phyloP scores from a whole-genome alignment of 192 early-diverging fungal genomes.

The Podila verticillata region DNA sequence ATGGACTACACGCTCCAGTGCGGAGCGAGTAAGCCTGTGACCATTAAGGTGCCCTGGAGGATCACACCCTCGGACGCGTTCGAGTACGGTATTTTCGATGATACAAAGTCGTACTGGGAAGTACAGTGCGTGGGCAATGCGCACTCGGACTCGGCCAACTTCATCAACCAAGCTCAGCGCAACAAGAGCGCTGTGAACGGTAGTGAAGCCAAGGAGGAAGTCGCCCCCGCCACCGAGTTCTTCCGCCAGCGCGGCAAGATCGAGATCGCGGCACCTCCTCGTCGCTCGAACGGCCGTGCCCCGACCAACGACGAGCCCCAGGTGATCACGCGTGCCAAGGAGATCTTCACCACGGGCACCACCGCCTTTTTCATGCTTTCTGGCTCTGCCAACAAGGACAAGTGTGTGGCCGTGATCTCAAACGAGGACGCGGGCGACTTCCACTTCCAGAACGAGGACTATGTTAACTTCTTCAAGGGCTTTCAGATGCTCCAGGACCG shows the following conservation, averaged over 20 bases:
- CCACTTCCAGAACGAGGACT: background rate
- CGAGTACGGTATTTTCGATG: slow-evolving; percentile 11
- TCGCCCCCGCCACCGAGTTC: slow-evolving; percentile 10
- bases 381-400: slow-evolving; percentile 7
- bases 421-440: background rate
- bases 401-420: slow-evolving; percentile 25
- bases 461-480: slow-evolving; percentile 17
- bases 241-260: slow-evolving; percentile 29
- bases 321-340: slow-evolving; percentile 19
- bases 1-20: slow-evolving; percentile 42
- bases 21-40: slow-evolving; percentile 5
- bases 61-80: slow-evolving; percentile 9
- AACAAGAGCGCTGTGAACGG: background rate
- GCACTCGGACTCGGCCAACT: background rate
- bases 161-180: background rate
- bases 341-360: background rate
- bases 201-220: background rate
- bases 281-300: background rate
- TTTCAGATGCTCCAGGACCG: slow-evolving; percentile 16
- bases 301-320: background rate
- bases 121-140: slow-evolving; percentile 10
- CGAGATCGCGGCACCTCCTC: background rate
- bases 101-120: slow-evolving; percentile 34
- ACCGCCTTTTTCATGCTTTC: slow-evolving; percentile 21
- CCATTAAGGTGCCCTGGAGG: slow-evolving; percentile 14